A percentile compares a stretch with the other conserved stretches of the same genome.
These are phyloP conservation scores for Chaetomium sp. DNA, from an alignment of 2,329 filamentous ascomycete species.

Conservation along the genomic window DNA sequence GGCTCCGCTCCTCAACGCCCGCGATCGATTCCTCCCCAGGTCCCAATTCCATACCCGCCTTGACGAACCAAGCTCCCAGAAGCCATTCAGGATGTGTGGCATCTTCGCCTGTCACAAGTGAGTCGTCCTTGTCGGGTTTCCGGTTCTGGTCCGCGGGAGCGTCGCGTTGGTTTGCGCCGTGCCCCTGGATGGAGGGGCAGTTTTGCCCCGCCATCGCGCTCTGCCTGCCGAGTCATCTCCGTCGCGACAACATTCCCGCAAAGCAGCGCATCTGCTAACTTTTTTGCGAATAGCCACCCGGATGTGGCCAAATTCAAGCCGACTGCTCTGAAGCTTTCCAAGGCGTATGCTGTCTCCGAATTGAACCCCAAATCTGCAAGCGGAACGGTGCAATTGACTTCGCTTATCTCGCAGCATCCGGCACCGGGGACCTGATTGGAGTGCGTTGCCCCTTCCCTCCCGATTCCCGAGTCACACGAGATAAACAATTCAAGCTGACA, in stretches of 20 bases:
- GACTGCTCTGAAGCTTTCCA: slow-evolving; percentile 87
- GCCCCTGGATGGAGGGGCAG: slow-evolving; percentile 42
- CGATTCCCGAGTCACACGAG: slow-evolving; percentile 31
- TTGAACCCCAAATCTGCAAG: slow-evolving; percentile 34
- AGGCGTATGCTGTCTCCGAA: slow-evolving; percentile 68
- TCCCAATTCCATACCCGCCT: slow-evolving; percentile 19
- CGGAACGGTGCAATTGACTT: slow-evolving; percentile 45
- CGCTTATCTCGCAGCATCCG: slow-evolving; percentile 66
- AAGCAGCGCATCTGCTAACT: slow-evolving; percentile 16
- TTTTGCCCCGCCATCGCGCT: slow-evolving; percentile 38
- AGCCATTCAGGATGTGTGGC: slow-evolving; percentile 72
- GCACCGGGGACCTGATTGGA: slow-evolving; percentile 98
- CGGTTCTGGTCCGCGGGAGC: slow-evolving; percentile 31
- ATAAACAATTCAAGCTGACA: slow-evolving; percentile 34
- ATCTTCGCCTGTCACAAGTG: slow-evolving; percentile 95
- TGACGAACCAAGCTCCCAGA: slow-evolving; percentile 7
- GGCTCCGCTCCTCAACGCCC: slow-evolving; percentile 32
- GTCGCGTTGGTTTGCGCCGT: slow-evolving; percentile 18
- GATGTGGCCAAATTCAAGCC: slow-evolving; percentile 97
- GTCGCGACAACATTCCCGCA: slow-evolving; percentile 9
- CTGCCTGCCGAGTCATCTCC: neutral
- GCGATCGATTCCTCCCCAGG: slow-evolving; percentile 22
- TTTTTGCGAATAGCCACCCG: slow-evolving; percentile 64
- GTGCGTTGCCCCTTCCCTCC: slow-evolving; percentile 57
- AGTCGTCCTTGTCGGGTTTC: slow-evolving; percentile 38